Base-by-base conservation (phyloP, 352 stramenopile species). In the Thalassiosira pacifica region DNA sequence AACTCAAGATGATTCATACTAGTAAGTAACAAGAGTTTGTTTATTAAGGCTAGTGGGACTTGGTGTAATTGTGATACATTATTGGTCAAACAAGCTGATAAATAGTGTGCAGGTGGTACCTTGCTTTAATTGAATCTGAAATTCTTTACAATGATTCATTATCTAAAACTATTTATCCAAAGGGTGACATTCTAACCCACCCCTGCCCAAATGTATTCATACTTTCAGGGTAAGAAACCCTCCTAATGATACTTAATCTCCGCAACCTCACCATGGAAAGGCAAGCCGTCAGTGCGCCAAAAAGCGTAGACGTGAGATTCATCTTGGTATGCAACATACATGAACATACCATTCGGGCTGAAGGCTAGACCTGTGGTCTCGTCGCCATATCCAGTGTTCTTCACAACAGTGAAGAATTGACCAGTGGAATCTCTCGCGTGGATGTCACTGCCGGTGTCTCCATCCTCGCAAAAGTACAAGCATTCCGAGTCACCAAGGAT, bases 381-480 rank as follows among this genome's bases (percentile, higher is more conserved):
- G 32, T 16, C 34, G 42, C 13, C 19, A 60, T 74, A 75, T 24
- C 71, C 61, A 53, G 40, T 26, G 3, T 73, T 72, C 9, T 53
- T 13, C 6, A 86, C 40, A 55, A 86, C 78, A 5, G 80, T 84
- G 34, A 80, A 87, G 48, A 71, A 87, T 27, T 79, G 22, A 2
- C 74, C 80, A 32, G 34, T 74, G 16, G 57, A 34, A 63, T 84
- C 69, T 60, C 74, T 52, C 13, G 66, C 74, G 59, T 80, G 68
- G 19, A 87, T 76, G 29, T 73, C 80, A 45, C 55, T 53, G 11
- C 27, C 19, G 31, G 26, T 26, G 4, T 13, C 53, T 57, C 82
- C 83, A 74, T 87, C 83, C 32, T 86, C 73, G 24, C 64, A 79
- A 32, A 89, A 79, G 45, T 87, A 89, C 0, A 89, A 37, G 26